Evolutionary conservation across 2,329 filamentous ascomycete species (phyloP), one percentile per base, ranked within the genome.

Genomic region (Trichoderma aggressivum): DNA sequence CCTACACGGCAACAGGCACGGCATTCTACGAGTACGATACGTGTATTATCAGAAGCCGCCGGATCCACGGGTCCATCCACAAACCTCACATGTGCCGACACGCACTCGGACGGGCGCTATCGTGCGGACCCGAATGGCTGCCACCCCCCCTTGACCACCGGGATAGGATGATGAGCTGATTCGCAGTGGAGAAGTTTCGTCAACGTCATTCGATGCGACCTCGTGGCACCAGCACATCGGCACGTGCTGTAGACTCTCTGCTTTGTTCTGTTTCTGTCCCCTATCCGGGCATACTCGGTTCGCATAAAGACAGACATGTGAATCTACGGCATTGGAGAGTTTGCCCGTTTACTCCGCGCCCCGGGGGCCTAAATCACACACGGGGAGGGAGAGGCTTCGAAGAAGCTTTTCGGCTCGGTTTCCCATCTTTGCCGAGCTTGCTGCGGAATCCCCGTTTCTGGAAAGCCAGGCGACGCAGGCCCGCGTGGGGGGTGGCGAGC

Each of bases 161-260:
- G 34, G 28, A 60, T 60, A 43, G 55, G 53, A 43, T 43, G 64
- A 68, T 68, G 64, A 26, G 53, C 55, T 59, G 64, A 68, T 68
- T 18, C 14, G 64, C 32, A n/a, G 53, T 43, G 53, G 63, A 39
- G 56, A 58, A 63, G 60, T 47, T 30, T 58, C 36, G 43, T 50
- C 34, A 59, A 34, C 61, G 61, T 64, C 61, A 64, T 64, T 53
- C 43, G 61, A 64, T 34, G 43, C 30, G 28, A 43, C 28, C 30
- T 28, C 34, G 50, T 56, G 47, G 47, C 47, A 56, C 63, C n/a
- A 56, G 36, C 36, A 21, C n/a, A n/a, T 43, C 8, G 34, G 36
- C 64, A 68, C 64, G 64, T 59, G 64, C 39, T n/a, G 36, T 47
- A 32, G 30, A 53, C 12, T 59, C 26, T n/a, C n/a, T n/a, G n/a